Base-by-base conservation (phyloP, 2,329 filamentous ascomycete genomes). In the Neobulgaria alba region DNA sequence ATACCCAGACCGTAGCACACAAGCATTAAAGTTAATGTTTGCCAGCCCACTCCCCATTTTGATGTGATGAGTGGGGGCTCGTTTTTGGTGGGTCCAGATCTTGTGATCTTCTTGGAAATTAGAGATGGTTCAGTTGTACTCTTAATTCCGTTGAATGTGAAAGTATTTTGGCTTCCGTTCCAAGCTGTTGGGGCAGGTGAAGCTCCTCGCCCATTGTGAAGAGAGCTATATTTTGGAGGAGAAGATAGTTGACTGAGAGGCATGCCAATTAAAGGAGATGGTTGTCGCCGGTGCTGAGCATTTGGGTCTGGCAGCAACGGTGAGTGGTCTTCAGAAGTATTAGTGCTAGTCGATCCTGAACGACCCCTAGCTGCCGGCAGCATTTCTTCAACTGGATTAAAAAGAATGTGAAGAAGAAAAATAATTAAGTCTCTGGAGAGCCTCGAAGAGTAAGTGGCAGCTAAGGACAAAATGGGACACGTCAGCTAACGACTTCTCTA, bases 11-110 rank as follows among this genome's bases (percentile, higher is more conserved):
- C 5, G 36, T 52, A 55, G n/a, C 29, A 45, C 1, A 23, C 20
- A 10, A 46, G 26, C 38, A 53, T 55, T 20, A 50, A 29, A 30
- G 46, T 41, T 3, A 48, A 51, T 23, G 51, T 53, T 9, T 48
- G 26, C 52, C 51, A 53, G 16, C 52, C 50, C 21, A 51, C 48
- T 8, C 38, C 41, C 50, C 51, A 54, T 32, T 15, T 52, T 7
- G 50, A 51, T 16, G 29, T 43, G 10, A 52, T 48, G 0, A 47
- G 16, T 32, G 50, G 35, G 8, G 46, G 41, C 10, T 48, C 45
- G 9, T 38, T 45, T 2, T 32, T 38, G 1, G 45, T 39, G 1
- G 44, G 42, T 7, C 42, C 39, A 3, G 36, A 26, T 21, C 15
- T 42, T 10, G 10, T 19, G 2, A 29, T 37, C n/a, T 10, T 10